These are phyloP conservation scores for Hygrophoropsis aurantiaca DNA, from an alignment of 768 basidiomycete species.

Conservation along the genomic window DNA sequence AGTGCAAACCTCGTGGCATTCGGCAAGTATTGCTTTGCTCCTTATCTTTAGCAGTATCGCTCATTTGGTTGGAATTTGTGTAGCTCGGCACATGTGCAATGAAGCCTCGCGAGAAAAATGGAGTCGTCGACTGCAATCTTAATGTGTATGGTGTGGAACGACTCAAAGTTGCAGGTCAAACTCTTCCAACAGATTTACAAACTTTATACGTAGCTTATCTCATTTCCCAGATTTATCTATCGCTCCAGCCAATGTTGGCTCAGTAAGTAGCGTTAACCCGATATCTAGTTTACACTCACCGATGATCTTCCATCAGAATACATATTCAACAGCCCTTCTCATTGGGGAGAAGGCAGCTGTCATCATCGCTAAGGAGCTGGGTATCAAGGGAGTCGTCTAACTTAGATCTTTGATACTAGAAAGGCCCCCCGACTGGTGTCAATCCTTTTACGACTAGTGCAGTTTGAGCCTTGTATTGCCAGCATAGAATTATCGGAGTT, in stretches of 20 bases:
- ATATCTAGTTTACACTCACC: neutral
- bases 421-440: too few relatives aligned
- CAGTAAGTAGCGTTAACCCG: slow-evolving; percentile 15
- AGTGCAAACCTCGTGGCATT: slow-evolving; percentile 49
- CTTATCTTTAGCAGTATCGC: slow-evolving; percentile 27
- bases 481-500: too few relatives aligned
- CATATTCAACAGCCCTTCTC: slow-evolving; percentile 41
- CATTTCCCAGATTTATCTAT: slow-evolving; percentile 41
- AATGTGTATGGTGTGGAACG: slow-evolving; percentile 57
- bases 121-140: slow-evolving; percentile 59
- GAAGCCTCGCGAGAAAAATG: slow-evolving; percentile 54
- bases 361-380: slow-evolving; percentile 56
- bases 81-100: slow-evolving; percentile 64
- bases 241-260: slow-evolving; percentile 30
- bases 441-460: too few relatives aligned
- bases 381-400: slow-evolving; percentile 26
- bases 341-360: slow-evolving; percentile 64
- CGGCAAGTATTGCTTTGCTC: slow-evolving; percentile 30
- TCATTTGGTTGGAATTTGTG: neutral
- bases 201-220: slow-evolving; percentile 8
- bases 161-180: slow-evolving; percentile 3
- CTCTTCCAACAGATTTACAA: too few relatives aligned
- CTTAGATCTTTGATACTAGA: too few relatives aligned
- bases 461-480: too few relatives aligned
- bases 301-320: slow-evolving; percentile 27